Evolutionary conservation across 148 eudicot species (phyloP).

Genomic region (Chenopodium quinoa): DNA sequence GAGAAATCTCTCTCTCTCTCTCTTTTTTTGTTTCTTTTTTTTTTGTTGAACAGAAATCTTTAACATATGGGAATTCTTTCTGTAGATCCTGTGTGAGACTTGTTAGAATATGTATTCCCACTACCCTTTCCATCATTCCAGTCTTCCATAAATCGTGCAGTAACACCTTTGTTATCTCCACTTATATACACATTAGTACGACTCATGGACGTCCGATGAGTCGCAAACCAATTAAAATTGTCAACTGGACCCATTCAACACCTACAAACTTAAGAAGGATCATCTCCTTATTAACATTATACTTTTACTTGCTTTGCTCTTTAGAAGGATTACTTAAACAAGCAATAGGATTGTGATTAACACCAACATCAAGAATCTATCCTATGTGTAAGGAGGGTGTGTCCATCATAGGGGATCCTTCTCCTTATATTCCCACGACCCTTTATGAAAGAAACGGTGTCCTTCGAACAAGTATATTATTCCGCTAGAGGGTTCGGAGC

Average conservation of each 20-base stretch:
- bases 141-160: conserved; percentile 97
- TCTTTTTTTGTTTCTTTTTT: too few species aligned
- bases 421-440: too few species aligned
- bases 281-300: conserved; percentile 86
- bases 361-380: conserved; percentile 79
- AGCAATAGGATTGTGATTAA: conserved; percentile 88
- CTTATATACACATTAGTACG: conserved; percentile 85
- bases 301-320: conserved; percentile 80
- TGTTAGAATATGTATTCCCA: conserved; percentile 29
- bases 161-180: conserved; percentile 98
- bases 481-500: too few species aligned
- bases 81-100: conserved; percentile 23
- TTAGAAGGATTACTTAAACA: conserved; percentile 76
- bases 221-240: conserved; percentile 98
- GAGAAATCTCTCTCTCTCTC: too few species aligned
- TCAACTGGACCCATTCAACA: conserved; percentile 89
- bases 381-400: conserved; percentile 41
- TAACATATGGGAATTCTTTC: conserved; percentile 35
- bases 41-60: too few species aligned
- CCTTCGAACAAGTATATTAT: too few species aligned
- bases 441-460: too few species aligned
- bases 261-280: conserved; percentile 87
- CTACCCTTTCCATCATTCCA: conserved; percentile 59
- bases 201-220: conserved; percentile 99
- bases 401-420: too few species aligned